Conservation (phyloP, 495 filamentous ascomycete genomes). For the Aspergillus heteromorphus region DNA sequence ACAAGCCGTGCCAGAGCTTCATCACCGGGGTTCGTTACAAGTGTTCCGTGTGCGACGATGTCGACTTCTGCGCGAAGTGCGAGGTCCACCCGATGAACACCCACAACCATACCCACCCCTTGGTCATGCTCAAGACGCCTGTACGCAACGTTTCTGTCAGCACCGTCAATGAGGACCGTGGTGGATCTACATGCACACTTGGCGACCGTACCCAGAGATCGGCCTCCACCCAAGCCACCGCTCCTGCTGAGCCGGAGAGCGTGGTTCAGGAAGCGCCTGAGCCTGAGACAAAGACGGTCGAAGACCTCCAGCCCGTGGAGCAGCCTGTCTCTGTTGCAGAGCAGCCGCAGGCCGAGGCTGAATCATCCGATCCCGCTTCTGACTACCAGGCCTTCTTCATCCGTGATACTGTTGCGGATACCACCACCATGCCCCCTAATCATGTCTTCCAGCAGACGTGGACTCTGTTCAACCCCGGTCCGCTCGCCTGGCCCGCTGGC, state of each 20-base stretch:
- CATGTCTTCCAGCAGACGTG: conserved; percentile 82
- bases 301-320: conserved; percentile 48
- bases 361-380: neutral
- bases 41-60: conserved; percentile 94
- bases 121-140: conserved; percentile 95
- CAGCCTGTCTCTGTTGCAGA: conserved; percentile 50
- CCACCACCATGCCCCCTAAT: conserved; percentile 61
- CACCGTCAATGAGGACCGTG: conserved; percentile 69
- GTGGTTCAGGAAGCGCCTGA: conserved; percentile 54
- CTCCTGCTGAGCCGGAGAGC: conserved; percentile 44
- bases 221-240: conserved; percentile 47
- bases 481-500: conserved; percentile 74
- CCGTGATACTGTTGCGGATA: conserved; percentile 72
- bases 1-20: conserved; percentile 51
- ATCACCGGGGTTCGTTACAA: conserved; percentile 89
- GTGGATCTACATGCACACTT: conserved; percentile 54
- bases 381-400: conserved; percentile 69
- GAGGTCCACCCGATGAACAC: conserved; percentile 77
- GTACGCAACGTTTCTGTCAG: conserved; percentile 86
- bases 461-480: conserved; percentile 84
- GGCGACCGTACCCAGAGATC: conserved; percentile 53
- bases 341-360: conserved; percentile 27
- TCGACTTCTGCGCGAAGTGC: conserved; percentile 92
- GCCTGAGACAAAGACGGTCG: conserved; percentile 40
- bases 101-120: conserved; percentile 90